Evolutionary conservation across 2,329 filamentous ascomycete genomes (phyloP), one percentile per base, ranked within the genome.

Genomic region (Aspergillus sp.): DNA sequence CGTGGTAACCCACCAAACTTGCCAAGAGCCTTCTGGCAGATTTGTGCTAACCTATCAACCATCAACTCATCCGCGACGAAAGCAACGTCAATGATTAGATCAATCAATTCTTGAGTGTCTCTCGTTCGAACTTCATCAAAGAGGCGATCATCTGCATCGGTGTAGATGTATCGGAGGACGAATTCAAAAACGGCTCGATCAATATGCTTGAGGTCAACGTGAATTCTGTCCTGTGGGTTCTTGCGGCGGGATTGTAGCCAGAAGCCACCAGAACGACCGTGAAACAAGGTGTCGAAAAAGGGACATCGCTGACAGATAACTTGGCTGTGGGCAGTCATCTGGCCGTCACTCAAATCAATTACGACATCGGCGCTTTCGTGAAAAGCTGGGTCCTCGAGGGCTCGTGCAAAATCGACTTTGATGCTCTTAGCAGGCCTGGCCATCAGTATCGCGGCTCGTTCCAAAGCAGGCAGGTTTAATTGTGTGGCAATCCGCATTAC

Each of bases 31-130:
- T 86, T 88, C 74, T 99, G 95, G 74, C 95, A 98, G 30, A 96
- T 88, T 74, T 97, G 91, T 5, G 92, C 92, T 5, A 99, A 80
- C 7, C 93, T 86, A 73, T 97, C 93, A 51, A 99, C 84, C 93
- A 99, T 97, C 60, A 99, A 81, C 76, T 99, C 94, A 72, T 99
- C 95, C 13, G 93, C 92, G 56, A 92, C 89, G 59, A 88, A 88
- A 85, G 98, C 89, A 49, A 98, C 91, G 69, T 97, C 93, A 79
- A 98, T 85, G 8, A 97, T 84, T n/a, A 95, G 81, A 69, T 98
- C 93, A 4, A 93, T 87, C 65, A 97, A 93, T 50, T 93, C 90
- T 67, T 97, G 93, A 6, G 96, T 78, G 63, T 89, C 88, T 17
- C 86, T 80, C 41, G 86, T 85, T 17, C 90, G 85, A 5, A 95